Base-by-base conservation (phyloP, 1,284 basidiomycete species). In the Malassezia psittaci region DNA sequence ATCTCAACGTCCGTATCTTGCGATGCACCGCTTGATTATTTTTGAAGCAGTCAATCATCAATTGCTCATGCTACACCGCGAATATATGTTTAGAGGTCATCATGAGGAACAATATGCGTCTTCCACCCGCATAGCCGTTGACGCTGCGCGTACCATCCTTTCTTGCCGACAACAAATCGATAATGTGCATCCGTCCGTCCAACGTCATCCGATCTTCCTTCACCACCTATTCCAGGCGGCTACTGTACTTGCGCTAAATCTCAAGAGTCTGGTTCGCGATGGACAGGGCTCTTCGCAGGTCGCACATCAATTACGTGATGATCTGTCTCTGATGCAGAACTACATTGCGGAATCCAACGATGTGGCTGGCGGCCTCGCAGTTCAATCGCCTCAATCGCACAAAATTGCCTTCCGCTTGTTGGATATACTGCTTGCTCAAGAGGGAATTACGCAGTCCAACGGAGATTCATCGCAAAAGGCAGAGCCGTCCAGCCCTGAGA, bases 221-320 rank as follows among this genome's bases (percentile, higher is more conserved):
- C 77, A 78, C 62, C 68, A 75, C 38, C 83, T 66, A 84, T 86
- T 90, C 53, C 82, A 82, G 61, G 78, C 74, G 3, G 83, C 82
- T 9, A 83, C 90, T 48, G 81, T 83, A 4, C 84, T 91, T 65
- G 83, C 90, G 60, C 86, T 89, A 85, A 87, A 87, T 68, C 78
- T 90, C 13, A 80, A 90, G 61, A 87, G 87, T 72, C 79, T 91
- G 39, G 83, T 85, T 11, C 85, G 88, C 69, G 87, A 89, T 75
- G 87, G 86, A 35, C 89, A 91, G 70, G 51, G 50, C 4, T 48
- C 44, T 11, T 52, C 50, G 6, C 50, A 57, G n/a, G 51, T 57
- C 10, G 55, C 51, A 21, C 55, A 57, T 18, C 55, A 57, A 34
- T 51, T 57, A 29, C 55, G 55, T 32, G 55, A 52, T 37, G 55